Evolutionary conservation across 352 stramenopile genomes (phyloP), one percentile per base, ranked within the genome.

Genomic region (Phytophthora capsici): DNA sequence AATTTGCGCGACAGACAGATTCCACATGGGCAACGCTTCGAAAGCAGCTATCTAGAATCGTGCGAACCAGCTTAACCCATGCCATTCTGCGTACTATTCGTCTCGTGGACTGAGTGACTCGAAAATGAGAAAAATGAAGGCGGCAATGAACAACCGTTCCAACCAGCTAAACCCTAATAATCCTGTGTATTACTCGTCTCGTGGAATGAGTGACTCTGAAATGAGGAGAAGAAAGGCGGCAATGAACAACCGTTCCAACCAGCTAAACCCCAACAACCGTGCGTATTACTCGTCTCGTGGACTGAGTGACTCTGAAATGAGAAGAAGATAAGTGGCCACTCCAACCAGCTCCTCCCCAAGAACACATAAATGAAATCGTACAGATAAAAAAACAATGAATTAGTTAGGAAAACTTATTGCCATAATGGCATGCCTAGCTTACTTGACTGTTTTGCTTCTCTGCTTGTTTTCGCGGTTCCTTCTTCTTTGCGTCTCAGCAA

Each of bases 241-340:
- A n/a, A 44, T 44, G 16, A 78, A 78, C 20, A 22, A 41, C 16
- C 41, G 41, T 13, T 10, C 10, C 3, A 48, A 48, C 19, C 43
- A 49, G 20, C 22, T 49, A 13, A 49, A 49, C 12, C 43, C 43
- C 1, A 49, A 32, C 23, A 19, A 49, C 5, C 12, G 20, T 10
- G 10, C 41, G 19, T 48, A 48, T 12, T 48, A 48, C 28, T 49
- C 43, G 20, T 49, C 43, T 34, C 43, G 43, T 34, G 43, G 43
- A 6, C 20, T 20, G 28, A 49, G 43, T 49, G 10, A 5, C 7
- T 34, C 22, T 19, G 19, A 14, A 13, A 25, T 23, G 38, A 45
- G n/a, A 20, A 26, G 17, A 17, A 23, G 7, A 17, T 26, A 45
- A 17, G 22, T 16, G 0, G 19, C 32, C 41, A 20, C 4, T 10